phyloP scores from a whole-genome alignment of 495 filamentous ascomycete species.

The Lasiosphaeriaceae sp. region DNA sequence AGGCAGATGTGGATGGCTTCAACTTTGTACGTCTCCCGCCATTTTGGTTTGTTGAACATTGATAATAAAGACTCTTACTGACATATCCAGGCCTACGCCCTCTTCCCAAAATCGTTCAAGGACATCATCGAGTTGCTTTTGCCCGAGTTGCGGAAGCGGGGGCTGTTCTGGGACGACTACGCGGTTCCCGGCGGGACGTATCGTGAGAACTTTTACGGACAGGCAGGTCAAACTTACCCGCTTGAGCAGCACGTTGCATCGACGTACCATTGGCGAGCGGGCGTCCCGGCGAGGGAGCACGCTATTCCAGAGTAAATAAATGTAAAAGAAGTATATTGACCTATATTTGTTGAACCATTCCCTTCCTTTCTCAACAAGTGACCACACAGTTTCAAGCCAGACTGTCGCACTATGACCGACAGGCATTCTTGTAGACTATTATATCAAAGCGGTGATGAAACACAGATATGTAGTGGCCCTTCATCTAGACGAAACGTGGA shows the following conservation, averaged over 20 bases:
- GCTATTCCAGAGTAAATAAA: constrained; percentile 28
- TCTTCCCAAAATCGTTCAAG: constrained; percentile 58
- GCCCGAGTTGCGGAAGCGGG: constrained; percentile 54
- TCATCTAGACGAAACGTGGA: no score
- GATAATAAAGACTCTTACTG: no score
- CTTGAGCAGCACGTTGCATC: constrained; percentile 31
- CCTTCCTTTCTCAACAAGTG: no score
- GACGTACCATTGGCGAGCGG: constrained; percentile 33
- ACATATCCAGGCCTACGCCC: constrained; percentile 57
- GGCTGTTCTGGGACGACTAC: constrained; percentile 51
- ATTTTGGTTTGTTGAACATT: no score
- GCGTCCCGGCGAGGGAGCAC: constrained; percentile 27
- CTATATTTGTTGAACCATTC: no score
- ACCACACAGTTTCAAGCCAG: no score
- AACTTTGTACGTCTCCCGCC: constrained; percentile 45
- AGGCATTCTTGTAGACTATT: no score
- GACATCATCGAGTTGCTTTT: constrained; percentile 59
- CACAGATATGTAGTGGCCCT: no score
- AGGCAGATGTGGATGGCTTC: constrained; percentile 49
- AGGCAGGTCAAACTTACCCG: constrained; percentile 26
- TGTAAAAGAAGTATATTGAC: no score
- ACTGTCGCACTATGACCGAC: no score
- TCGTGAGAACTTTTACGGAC: constrained; percentile 47
- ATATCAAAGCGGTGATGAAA: no score
- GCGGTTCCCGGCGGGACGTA: constrained; percentile 46